Evolutionary conservation across 768 basidiomycete genomes (phyloP).

Genomic region (Psilocybe cubensis): DNA sequence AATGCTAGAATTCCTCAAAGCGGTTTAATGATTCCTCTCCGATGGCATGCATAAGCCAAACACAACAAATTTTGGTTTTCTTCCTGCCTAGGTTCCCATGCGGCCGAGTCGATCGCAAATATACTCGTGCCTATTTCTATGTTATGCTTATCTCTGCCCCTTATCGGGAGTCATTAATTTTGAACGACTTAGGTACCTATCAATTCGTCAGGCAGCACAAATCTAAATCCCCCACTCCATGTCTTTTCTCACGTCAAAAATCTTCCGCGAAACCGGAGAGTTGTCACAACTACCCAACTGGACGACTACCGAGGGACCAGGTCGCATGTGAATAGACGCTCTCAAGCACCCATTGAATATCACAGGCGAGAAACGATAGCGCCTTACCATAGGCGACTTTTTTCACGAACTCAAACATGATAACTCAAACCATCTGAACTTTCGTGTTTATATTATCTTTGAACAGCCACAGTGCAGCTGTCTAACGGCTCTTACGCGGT

Average conservation of each 20-base stretch:
- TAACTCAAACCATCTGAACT: background rate
- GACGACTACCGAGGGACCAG: background rate
- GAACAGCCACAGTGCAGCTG: background rate
- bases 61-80: background rate
- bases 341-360: background rate
- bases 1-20: no score
- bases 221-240: background rate
- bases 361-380: background rate
- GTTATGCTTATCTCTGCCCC: background rate
- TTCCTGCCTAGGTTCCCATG: no score
- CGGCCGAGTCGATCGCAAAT: background rate
- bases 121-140: background rate
- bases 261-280: background rate
- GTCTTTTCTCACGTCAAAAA: background rate
- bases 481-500: conserved; percentile 1
- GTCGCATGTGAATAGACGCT: background rate
- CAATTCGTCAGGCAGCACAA: background rate
- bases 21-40: no score
- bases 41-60: background rate
- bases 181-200: background rate
- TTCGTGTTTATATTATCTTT: background rate
- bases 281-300: background rate
- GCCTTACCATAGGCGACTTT: background rate
- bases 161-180: background rate
- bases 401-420: background rate